phyloP scores from a whole-genome alignment of 2,329 filamentous ascomycete species.

The Dothidotthia symphoricarpi region DNA sequence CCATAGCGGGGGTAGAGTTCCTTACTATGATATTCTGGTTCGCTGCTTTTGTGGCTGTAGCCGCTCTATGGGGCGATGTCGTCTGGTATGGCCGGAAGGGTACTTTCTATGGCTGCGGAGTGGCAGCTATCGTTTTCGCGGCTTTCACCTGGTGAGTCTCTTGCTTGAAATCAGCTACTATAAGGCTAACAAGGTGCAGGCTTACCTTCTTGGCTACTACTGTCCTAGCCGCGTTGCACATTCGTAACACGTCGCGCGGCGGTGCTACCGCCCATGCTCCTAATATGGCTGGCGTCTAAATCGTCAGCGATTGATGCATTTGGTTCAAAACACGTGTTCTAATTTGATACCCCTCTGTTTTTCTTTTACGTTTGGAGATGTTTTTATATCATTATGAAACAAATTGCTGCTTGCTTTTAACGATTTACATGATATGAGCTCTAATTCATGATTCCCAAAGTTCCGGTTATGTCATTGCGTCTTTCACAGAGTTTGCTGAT shows the following conservation, averaged over 20 bases:
- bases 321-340: not conserved
- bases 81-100: constrained; percentile 45
- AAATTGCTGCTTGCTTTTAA: too few relatives aligned
- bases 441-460: too few relatives aligned
- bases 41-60: constrained; percentile 76
- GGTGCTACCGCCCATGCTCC: constrained; percentile 28
- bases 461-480: too few relatives aligned
- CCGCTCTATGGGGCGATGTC: constrained; percentile 60
- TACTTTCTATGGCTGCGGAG: constrained; percentile 55
- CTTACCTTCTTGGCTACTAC: constrained; percentile 53
- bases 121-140: constrained; percentile 66
- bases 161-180: constrained; percentile 19
- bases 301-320: not conserved
- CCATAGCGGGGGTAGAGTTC: constrained; percentile 66
- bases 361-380: too few relatives aligned
- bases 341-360: too few relatives aligned
- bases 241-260: constrained; percentile 42
- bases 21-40: constrained; percentile 90
- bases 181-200: constrained; percentile 38
- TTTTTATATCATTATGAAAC: too few relatives aligned
- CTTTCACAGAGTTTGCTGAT: too few relatives aligned
- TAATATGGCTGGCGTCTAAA: constrained; percentile 42
- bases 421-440: too few relatives aligned
- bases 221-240: constrained; percentile 49
- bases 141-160: constrained; percentile 63